These are phyloP conservation scores for Diaporthe longicolla DNA, from an alignment of 2,329 filamentous ascomycete species.

Conservation along the genomic window DNA sequence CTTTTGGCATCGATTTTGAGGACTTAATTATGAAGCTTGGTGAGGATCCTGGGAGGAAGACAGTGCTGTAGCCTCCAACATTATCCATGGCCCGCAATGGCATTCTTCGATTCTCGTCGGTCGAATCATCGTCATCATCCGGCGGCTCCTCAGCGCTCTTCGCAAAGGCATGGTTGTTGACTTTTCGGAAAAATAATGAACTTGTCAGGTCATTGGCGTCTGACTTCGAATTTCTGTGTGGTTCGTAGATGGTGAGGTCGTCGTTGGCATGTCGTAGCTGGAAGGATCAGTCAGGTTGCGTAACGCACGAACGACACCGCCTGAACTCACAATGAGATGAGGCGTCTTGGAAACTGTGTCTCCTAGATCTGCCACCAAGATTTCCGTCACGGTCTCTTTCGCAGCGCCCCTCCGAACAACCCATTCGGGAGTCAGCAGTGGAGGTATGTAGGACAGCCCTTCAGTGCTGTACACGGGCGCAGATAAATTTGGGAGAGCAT, in stretches of 20 bases:
- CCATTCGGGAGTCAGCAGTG: constrained; percentile 80
- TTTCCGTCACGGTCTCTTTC: constrained; percentile 82
- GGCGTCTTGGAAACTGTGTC: constrained; percentile 79
- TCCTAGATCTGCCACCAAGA: constrained; percentile 88
- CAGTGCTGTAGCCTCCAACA: constrained; percentile 82
- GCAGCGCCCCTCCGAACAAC: constrained; percentile 77
- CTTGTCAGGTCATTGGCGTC: constrained; percentile 62
- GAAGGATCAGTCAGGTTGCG: constrained; percentile 33
- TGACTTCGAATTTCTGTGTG: constrained; percentile 69
- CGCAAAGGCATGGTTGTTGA: constrained; percentile 77
- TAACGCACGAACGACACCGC: neutral
- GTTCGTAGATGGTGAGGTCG: constrained; percentile 90
- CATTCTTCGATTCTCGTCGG: constrained; percentile 61
- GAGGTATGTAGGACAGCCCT: constrained; percentile 82
- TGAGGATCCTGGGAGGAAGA: constrained; percentile 86
- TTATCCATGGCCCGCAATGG: constrained; percentile 73
- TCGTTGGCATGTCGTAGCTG: constrained; percentile 84
- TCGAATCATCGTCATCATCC: constrained; percentile 64
- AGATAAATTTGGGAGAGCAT: constrained; percentile 79
- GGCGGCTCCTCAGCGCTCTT: constrained; percentile 64
- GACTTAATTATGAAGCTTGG: constrained; percentile 88
- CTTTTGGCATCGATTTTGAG: constrained; percentile 80
- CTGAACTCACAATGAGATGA: constrained; percentile 81
- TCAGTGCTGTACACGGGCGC: constrained; percentile 82
- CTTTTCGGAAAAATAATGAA: constrained; percentile 82